These are phyloP conservation scores for Trichoderma gracile DNA, from an alignment of 2,329 filamentous ascomycete species.

Conservation along the genomic window DNA sequence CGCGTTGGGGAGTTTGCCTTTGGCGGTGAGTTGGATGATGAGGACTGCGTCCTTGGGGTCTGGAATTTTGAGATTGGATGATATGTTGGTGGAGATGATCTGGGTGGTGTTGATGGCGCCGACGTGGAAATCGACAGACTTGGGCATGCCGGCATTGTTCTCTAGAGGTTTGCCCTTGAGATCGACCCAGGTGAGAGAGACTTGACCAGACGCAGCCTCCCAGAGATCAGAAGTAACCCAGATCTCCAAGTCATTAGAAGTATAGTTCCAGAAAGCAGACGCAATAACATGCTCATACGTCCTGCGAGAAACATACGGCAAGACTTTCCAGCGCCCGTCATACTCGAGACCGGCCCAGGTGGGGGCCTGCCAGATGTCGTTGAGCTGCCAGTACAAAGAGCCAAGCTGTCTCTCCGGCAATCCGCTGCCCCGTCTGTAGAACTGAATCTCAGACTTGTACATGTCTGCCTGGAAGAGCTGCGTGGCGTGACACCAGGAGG, in stretches of 20 bases:
- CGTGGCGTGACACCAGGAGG: slow-evolving; percentile 61
- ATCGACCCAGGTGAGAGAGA: slow-evolving; percentile 27
- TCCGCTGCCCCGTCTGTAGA: slow-evolving; percentile 61
- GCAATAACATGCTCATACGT: slow-evolving; percentile 61
- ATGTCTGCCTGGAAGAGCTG: slow-evolving; percentile 66
- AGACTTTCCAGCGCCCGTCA: slow-evolving; percentile 62
- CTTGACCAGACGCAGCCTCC: slow-evolving; percentile 22
- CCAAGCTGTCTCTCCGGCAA: slow-evolving; percentile 59
- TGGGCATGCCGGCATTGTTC: slow-evolving; percentile 24
- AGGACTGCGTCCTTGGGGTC: slow-evolving; percentile 25
- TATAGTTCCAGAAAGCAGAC: slow-evolving; percentile 35
- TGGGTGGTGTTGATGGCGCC: slow-evolving; percentile 26
- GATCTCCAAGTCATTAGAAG: slow-evolving; percentile 13
- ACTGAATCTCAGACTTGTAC: slow-evolving; percentile 61
- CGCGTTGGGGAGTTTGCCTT: slow-evolving; percentile 26
- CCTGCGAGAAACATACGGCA: slow-evolving; percentile 60
- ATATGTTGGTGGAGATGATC: slow-evolving; percentile 21
- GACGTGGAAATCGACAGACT: slow-evolving; percentile 23
- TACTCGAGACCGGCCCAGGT: slow-evolving; percentile 66
- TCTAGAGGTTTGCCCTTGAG: slow-evolving; percentile 21
- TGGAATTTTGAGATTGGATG: slow-evolving; percentile 21
- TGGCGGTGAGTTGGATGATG: slow-evolving; percentile 23
- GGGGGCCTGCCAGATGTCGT: slow-evolving; percentile 65
- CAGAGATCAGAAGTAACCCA: slow-evolving; percentile 29
- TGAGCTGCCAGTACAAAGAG: slow-evolving; percentile 64